Conservation (phyloP, 306 rosid genomes). For the Vigna radiata region DNA sequence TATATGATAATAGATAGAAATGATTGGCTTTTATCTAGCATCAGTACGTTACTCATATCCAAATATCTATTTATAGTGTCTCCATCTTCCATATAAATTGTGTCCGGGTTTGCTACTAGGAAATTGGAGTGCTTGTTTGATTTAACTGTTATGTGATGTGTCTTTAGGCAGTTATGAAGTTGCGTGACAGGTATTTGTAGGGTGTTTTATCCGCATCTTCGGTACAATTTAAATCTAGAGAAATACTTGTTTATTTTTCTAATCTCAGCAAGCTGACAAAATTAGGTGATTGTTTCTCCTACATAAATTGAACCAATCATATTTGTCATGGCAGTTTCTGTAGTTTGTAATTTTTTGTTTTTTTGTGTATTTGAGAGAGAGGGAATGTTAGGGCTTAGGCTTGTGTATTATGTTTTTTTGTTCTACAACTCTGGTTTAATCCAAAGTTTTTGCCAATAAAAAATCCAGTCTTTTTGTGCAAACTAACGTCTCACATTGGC, state of each 20-base stretch:
- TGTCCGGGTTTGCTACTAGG: slow-evolving; percentile 6
- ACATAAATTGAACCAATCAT: not conserved
- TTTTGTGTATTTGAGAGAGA: not conserved
- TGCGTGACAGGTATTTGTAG: not conserved
- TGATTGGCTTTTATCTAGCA: slow-evolving; percentile 5
- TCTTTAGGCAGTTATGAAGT: slow-evolving; percentile 7
- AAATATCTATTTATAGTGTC: slow-evolving; percentile 1
- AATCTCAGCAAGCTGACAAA: not conserved
- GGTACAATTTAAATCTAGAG: not conserved
- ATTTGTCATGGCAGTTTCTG: not conserved
- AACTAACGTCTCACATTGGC: not conserved
- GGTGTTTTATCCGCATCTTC: not conserved
- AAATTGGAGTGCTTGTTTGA: slow-evolving; percentile 20
- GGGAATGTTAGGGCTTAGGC: not conserved
- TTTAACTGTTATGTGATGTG: not conserved
- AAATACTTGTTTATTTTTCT: not conserved
- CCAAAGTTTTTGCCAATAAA: not conserved
- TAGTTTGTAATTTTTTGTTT: not conserved
- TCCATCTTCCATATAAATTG: slow-evolving; percentile 3
- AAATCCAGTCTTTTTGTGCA: not conserved
- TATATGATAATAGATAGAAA: slow-evolving; percentile 36
- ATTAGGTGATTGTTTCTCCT: not conserved
- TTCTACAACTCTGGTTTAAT: slow-evolving; percentile 5
- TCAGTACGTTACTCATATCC: not conserved
- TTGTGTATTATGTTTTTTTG: not conserved